Conservation (phyloP, 1,139 yeast genomes). For the Candida tropicalis region DNA sequence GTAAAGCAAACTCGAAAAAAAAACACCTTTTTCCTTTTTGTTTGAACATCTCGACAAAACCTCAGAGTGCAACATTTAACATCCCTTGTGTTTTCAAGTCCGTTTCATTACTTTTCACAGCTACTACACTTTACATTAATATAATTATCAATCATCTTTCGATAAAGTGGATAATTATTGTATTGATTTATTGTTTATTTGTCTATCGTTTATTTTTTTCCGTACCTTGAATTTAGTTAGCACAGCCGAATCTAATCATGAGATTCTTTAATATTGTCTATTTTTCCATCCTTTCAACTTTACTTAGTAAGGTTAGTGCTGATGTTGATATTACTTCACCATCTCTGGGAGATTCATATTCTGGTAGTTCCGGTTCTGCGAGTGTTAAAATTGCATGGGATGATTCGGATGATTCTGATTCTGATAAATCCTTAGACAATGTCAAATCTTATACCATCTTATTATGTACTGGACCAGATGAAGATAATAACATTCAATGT, state of each 20-base stretch:
- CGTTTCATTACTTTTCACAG: not conserved
- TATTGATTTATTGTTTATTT: not conserved
- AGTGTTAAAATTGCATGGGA: conserved; percentile 60
- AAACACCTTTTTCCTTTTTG: no score
- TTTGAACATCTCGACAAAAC: no score
- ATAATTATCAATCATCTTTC: not conserved
- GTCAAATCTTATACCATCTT: conserved; percentile 52
- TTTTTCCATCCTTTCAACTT: conserved; percentile 8
- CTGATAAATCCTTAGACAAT: conserved; percentile 40
- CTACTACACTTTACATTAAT: not conserved
- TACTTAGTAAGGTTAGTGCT: conserved; percentile 26
- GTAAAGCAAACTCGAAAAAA: not conserved
- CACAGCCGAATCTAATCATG: conserved; percentile 1
- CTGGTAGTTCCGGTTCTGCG: conserved; percentile 52
- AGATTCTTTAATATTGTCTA: conserved; percentile 6
- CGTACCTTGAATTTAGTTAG: not conserved
- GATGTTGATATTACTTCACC: conserved; percentile 66
- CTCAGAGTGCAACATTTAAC: not conserved
- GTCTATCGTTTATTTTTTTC: not conserved
- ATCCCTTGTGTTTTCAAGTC: not conserved
- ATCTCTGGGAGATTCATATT: conserved; percentile 44
- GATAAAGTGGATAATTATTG: not conserved
- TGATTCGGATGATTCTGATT: conserved; percentile 44
- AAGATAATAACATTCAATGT: conserved; percentile 50
- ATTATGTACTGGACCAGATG: conserved; percentile 63